These are phyloP conservation scores for Wallacemonas sp. DNA, from an alignment of 208 protist genomes.

Conservation along the genomic window DNA sequence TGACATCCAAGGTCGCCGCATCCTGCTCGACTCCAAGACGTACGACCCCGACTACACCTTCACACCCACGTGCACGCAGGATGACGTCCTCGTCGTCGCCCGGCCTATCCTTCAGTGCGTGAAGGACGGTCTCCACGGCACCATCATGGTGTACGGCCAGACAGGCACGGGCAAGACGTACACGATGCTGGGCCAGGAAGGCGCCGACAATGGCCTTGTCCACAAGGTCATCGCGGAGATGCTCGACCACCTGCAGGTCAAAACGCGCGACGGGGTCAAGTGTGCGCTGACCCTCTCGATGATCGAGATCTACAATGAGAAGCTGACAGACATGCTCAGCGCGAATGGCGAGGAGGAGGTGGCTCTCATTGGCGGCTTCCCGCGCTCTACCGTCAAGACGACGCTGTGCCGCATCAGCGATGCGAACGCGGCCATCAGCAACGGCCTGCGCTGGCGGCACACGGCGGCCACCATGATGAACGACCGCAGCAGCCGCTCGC, in stretches of 20 bases:
- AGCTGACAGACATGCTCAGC: slow-evolving; percentile 90
- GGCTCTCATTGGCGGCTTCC: slow-evolving; percentile 83
- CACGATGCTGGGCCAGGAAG: slow-evolving; percentile 93
- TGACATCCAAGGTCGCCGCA: slow-evolving; percentile 81
- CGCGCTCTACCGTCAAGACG: slow-evolving; percentile 63
- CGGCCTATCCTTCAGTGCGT: slow-evolving; percentile 87
- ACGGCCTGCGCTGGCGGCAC: slow-evolving; percentile 73
- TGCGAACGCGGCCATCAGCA: slow-evolving; percentile 73
- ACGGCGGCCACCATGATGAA: slow-evolving; percentile 96
- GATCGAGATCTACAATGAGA: slow-evolving; percentile 94
- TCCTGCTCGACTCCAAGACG: slow-evolving; percentile 86
- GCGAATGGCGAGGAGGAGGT: slow-evolving; percentile 79
- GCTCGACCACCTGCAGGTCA: slow-evolving; percentile 86
- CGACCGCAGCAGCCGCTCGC: slow-evolving; percentile 95
- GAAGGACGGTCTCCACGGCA: slow-evolving; percentile 91
- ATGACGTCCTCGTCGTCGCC: slow-evolving; percentile 86
- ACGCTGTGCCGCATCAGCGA: slow-evolving; percentile 73
- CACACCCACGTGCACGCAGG: slow-evolving; percentile 62
- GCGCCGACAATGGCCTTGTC: slow-evolving; percentile 71
- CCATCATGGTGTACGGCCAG: slow-evolving; percentile 95
- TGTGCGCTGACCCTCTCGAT: slow-evolving; percentile 90
- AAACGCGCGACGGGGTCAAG: slow-evolving; percentile 83
- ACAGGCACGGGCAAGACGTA: slow-evolving; percentile 96
- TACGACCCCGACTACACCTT: slow-evolving; percentile 92
- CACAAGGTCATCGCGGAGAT: slow-evolving; percentile 92